Evolutionary conservation across 1,284 basidiomycete genomes (phyloP).

Genomic region (Acaromyces ingoldii): DNA sequence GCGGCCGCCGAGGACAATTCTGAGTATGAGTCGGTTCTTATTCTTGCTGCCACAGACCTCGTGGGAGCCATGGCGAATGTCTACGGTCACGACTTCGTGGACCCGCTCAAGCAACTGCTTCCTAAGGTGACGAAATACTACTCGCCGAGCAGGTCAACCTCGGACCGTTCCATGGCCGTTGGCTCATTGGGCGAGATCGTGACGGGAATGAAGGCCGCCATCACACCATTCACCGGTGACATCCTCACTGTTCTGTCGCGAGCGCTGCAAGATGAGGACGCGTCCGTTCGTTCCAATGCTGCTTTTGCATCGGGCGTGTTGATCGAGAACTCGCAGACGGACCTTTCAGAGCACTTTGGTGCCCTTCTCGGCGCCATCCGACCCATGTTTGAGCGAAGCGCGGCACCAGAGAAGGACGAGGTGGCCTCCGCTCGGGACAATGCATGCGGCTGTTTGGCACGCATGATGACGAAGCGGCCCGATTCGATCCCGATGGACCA

Average conservation of each 20-base stretch:
- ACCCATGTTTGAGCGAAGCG: conserved; percentile 68
- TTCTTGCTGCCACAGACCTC: conserved; percentile 89
- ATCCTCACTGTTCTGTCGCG: conserved; percentile 47
- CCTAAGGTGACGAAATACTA: conserved; percentile 90
- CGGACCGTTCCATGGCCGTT: conserved; percentile 87
- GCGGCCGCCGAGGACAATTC: conserved; percentile 67
- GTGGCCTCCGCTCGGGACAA: conserved; percentile 87
- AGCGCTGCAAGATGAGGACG: conserved; percentile 76
- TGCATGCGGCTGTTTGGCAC: conserved; percentile 83
- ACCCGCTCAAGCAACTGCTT: conserved; percentile 77
- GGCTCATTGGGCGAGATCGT: conserved; percentile 95
- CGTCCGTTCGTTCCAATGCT: conserved; percentile 91
- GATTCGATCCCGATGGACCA: conserved; percentile 76
- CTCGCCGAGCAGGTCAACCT: conserved; percentile 73
- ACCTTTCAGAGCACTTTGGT: conserved; percentile 78
- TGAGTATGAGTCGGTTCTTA: conserved; percentile 93
- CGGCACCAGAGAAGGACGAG: conserved; percentile 61
- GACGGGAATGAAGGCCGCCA: conserved; percentile 77
- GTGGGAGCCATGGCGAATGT: conserved; percentile 83
- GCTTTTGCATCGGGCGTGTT: conserved; percentile 90
- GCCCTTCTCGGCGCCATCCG: conserved; percentile 73
- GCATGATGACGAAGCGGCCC: conserved; percentile 79
- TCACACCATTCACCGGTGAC: conserved; percentile 75
- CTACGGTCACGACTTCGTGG: conserved; percentile 78
- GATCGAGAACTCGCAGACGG: conserved; percentile 76